A percentile compares a stretch with the other conserved stretches of the same genome.
phyloP scores from a whole-genome alignment of 2,329 filamentous ascomycete species.

The Nigrospora sphaerica region DNA sequence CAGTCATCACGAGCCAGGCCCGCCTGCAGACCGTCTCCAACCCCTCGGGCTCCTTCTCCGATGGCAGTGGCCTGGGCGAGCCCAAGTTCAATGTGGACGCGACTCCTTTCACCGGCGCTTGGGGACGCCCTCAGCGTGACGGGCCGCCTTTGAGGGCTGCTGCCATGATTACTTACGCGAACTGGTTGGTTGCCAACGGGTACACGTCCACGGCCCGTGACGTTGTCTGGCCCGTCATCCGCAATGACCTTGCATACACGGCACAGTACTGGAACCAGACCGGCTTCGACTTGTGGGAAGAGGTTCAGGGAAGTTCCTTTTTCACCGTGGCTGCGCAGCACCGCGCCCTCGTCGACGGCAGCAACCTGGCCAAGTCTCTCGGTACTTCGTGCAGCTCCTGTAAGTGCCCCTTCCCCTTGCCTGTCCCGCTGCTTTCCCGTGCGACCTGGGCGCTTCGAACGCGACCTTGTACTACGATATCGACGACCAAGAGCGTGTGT shows the following conservation, averaged over 20 bases:
- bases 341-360: slow-evolving; percentile 62
- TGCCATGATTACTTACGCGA: slow-evolving; percentile 64
- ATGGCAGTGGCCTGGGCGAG: slow-evolving; percentile 56
- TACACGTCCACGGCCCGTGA: slow-evolving; percentile 47
- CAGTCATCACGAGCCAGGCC: slow-evolving; percentile 58
- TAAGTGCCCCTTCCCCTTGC: too few relatives aligned
- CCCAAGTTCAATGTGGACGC: slow-evolving; percentile 65
- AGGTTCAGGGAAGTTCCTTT: slow-evolving; percentile 69
- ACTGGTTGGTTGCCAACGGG: slow-evolving; percentile 63
- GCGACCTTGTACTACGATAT: too few relatives aligned
- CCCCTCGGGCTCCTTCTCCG: slow-evolving; percentile 53
- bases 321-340: slow-evolving; percentile 69
- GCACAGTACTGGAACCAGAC: slow-evolving; percentile 63
- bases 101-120: slow-evolving; percentile 56
- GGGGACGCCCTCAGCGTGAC: slow-evolving; percentile 76
- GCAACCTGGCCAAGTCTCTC: slow-evolving; percentile 55
- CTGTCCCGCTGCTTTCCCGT: too few relatives aligned
- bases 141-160: slow-evolving; percentile 72
- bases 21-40: slow-evolving; percentile 60
- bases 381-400: slow-evolving; percentile 55
- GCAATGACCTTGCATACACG: slow-evolving; percentile 70
- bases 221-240: slow-evolving; percentile 65
- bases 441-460: too few relatives aligned
- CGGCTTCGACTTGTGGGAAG: slow-evolving; percentile 78
- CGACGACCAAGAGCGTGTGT: too few relatives aligned